Conservation (phyloP, 768 basidiomycete genomes). For the Macrocybe gigantea region DNA sequence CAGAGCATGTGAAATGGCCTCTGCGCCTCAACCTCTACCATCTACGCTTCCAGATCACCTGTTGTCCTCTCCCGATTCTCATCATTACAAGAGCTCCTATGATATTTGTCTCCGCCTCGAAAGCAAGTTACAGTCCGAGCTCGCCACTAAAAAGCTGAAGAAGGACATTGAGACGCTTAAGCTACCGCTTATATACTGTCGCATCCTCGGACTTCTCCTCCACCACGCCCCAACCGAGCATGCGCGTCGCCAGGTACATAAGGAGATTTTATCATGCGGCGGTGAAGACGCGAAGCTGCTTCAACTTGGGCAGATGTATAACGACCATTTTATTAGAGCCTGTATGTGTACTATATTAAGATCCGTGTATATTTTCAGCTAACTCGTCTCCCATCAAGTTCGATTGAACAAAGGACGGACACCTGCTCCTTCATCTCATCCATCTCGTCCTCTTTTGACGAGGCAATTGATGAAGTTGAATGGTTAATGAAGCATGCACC, state of each 20-base stretch:
- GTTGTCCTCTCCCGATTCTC: no score
- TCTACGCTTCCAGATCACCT: no score
- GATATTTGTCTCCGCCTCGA: no score
- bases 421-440: not conserved
- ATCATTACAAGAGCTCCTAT: no score
- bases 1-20: no score
- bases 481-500: not conserved
- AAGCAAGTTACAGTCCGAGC: no score
- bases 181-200: not conserved
- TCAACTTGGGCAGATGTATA: not conserved
- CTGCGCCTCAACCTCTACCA: no score
- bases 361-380: not conserved
- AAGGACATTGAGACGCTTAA: no score
- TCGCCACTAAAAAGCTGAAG: no score
- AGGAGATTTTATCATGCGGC: constrained; percentile 3
- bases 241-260: not conserved
- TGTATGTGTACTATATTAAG: not conserved
- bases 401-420: not conserved
- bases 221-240: constrained; percentile 4
- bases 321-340: constrained; percentile 3
- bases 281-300: not conserved
- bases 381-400: constrained; percentile 2
- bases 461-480: not conserved
- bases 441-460: constrained; percentile 1
- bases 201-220: constrained; percentile 9